phyloP scores from a whole-genome alignment of 2,329 filamentous ascomycete genomes.

The Trichoderma koningiopsis region DNA sequence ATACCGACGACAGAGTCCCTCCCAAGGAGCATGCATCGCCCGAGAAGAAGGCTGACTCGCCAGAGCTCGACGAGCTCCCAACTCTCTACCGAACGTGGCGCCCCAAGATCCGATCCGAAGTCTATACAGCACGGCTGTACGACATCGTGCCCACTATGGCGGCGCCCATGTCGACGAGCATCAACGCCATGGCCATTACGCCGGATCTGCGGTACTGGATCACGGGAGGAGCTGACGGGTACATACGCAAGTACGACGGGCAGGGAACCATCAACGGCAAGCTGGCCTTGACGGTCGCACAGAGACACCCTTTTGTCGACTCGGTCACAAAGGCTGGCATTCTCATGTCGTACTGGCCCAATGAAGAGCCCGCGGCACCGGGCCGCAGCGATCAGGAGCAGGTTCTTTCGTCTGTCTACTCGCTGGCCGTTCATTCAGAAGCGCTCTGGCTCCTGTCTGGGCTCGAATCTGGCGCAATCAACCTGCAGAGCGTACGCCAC shows the following conservation, averaged over 20 bases:
- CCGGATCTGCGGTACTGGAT: slow-evolving; percentile 95
- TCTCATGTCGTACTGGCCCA: slow-evolving; percentile 97
- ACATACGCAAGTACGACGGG: slow-evolving; percentile 96
- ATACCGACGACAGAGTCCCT: slow-evolving; percentile 26
- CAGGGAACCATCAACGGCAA: slow-evolving; percentile 94
- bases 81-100: slow-evolving; percentile 41
- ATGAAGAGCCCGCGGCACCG: slow-evolving; percentile 69
- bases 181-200: slow-evolving; percentile 89
- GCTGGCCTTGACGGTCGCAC: slow-evolving; percentile 88
- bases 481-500: slow-evolving; percentile 88
- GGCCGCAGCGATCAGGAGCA: slow-evolving; percentile 57
- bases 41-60: slow-evolving; percentile 36
- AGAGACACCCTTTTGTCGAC: slow-evolving; percentile 95
- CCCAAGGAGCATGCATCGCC: slow-evolving; percentile 25
- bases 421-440: slow-evolving; percentile 84
- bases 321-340: slow-evolving; percentile 95
- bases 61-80: slow-evolving; percentile 26
- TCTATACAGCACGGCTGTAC: slow-evolving; percentile 77
- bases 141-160: slow-evolving; percentile 98
- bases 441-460: slow-evolving; percentile 91
- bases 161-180: slow-evolving; percentile 90
- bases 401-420: slow-evolving; percentile 87
- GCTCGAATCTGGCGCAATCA: slow-evolving; percentile 87
- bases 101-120: slow-evolving; percentile 72
- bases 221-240: slow-evolving; percentile 90